Percentiles rank a stretch among this genome's conserved stretches.
phyloP scores from a whole-genome alignment of 2,329 filamentous ascomycete species.

The Fusarium nodosum region DNA sequence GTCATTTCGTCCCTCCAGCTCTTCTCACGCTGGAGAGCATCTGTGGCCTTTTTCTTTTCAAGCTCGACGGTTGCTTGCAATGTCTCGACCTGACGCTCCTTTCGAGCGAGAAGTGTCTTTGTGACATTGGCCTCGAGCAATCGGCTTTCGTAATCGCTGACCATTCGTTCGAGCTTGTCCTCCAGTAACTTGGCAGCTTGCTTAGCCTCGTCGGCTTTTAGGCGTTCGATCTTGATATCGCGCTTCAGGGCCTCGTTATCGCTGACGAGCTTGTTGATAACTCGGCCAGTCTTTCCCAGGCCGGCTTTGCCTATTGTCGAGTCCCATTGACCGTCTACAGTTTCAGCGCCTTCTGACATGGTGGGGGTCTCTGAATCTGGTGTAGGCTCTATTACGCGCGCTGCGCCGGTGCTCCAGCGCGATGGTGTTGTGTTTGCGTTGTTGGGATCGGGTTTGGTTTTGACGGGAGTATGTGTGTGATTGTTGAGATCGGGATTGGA shows the following conservation, averaged over 20 bases:
- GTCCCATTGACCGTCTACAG: constrained; percentile 66
- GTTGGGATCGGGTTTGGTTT: constrained; percentile 55
- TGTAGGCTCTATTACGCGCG: constrained; percentile 52
- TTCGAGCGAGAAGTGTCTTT: constrained; percentile 76
- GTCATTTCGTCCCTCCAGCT: constrained; percentile 75
- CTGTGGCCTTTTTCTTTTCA: constrained; percentile 72
- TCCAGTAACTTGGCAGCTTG: constrained; percentile 76
- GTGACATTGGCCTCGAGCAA: constrained; percentile 79
- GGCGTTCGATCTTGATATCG: constrained; percentile 75
- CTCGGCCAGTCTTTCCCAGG: constrained; percentile 79
- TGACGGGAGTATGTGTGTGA: constrained; percentile 52
- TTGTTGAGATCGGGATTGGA: constrained; percentile 55
- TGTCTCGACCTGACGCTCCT: constrained; percentile 80
- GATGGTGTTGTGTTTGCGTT: constrained; percentile 48
- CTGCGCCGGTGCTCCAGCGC: constrained; percentile 52
- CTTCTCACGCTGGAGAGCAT: constrained; percentile 71
- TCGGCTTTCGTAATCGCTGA: constrained; percentile 77
- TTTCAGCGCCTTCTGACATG: constrained; percentile 54
- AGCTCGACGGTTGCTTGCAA: constrained; percentile 73
- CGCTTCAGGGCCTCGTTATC: constrained; percentile 84
- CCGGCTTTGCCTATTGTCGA: constrained; percentile 78
- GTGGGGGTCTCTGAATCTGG: constrained; percentile 46
- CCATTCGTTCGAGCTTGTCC: constrained; percentile 77
- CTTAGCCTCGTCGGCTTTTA: constrained; percentile 78
- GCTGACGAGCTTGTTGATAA: constrained; percentile 84